Conservation (phyloP, 495 filamentous ascomycete genomes). For the Cenococcum geophilum region DNA sequence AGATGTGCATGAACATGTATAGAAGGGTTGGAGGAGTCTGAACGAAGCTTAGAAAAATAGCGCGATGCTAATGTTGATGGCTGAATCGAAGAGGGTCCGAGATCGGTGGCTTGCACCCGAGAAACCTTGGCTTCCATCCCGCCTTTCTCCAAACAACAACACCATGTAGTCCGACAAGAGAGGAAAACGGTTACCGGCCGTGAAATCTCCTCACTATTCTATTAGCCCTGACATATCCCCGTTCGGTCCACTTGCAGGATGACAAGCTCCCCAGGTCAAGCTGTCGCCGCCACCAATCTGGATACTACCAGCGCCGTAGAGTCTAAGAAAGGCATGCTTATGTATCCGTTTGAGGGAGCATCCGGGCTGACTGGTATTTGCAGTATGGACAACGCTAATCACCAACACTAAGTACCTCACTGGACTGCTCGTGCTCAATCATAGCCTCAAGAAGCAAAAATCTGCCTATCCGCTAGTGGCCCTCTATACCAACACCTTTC, state of each 20-base stretch:
- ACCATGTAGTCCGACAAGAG: not conserved
- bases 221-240: not conserved
- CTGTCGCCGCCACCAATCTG: conserved; percentile 18
- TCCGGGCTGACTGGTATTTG: not conserved
- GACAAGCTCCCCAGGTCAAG: conserved; percentile 1
- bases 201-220: not conserved
- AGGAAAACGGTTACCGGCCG: not conserved
- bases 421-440: conserved; percentile 66
- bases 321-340: conserved; percentile 32
- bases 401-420: conserved; percentile 69
- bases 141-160: not conserved
- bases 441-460: conserved; percentile 52
- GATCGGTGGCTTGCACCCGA: not conserved
- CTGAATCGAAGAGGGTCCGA: not conserved
- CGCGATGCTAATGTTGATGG: not conserved
- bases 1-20: not conserved
- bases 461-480: conserved; percentile 68
- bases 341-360: not conserved
- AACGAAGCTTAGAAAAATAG: not conserved
- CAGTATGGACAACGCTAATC: conserved; percentile 74
- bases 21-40: not conserved
- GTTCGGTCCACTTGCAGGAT: not conserved
- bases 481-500: conserved; percentile 68
- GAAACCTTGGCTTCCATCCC: not conserved
- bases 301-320: conserved; percentile 27